These are phyloP conservation scores for Pyrus hybrid DNA, from an alignment of 331 rosid species.

Conservation along the genomic window DNA sequence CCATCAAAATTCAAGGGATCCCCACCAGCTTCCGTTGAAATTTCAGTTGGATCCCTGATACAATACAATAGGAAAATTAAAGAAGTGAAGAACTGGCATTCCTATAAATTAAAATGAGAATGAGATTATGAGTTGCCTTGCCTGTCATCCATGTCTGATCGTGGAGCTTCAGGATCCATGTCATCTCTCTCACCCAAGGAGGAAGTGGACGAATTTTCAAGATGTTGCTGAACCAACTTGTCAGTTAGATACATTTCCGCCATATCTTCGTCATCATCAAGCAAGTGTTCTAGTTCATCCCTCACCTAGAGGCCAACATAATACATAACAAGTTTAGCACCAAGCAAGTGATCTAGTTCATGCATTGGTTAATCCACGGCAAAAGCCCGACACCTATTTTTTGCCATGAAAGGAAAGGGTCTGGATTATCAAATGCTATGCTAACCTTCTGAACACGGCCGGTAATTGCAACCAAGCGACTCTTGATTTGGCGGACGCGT, in stretches of 20 bases:
- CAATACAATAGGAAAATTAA: neutral
- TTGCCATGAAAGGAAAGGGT: neutral
- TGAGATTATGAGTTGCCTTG: neutral
- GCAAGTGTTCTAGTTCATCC: slow-evolving; percentile 89
- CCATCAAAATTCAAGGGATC: slow-evolving; percentile 19
- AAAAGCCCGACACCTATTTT: neutral
- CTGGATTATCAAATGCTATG: neutral
- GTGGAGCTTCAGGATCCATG: slow-evolving; percentile 31
- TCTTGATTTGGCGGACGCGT: slow-evolving; percentile 93
- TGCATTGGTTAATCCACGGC: neutral
- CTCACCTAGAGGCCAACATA: slow-evolving; percentile 44
- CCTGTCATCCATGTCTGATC: slow-evolving; percentile 39
- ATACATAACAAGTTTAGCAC: neutral
- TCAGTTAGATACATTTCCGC: slow-evolving; percentile 96
- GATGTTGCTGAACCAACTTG: slow-evolving; percentile 53
- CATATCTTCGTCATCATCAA: slow-evolving; percentile 94
- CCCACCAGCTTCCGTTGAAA: slow-evolving; percentile 30
- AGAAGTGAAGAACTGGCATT: neutral
- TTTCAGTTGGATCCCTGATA: slow-evolving; percentile 27
- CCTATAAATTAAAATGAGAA: neutral
- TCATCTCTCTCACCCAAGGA: slow-evolving; percentile 38
- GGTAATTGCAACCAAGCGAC: slow-evolving; percentile 92
- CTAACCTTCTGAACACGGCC: slow-evolving; percentile 89
- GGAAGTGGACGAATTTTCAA: slow-evolving; percentile 53
- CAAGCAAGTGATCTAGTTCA: neutral